Evolutionary conservation across 129 eudicot species (phyloP).

Genomic region (Deinandra increscens): DNA sequence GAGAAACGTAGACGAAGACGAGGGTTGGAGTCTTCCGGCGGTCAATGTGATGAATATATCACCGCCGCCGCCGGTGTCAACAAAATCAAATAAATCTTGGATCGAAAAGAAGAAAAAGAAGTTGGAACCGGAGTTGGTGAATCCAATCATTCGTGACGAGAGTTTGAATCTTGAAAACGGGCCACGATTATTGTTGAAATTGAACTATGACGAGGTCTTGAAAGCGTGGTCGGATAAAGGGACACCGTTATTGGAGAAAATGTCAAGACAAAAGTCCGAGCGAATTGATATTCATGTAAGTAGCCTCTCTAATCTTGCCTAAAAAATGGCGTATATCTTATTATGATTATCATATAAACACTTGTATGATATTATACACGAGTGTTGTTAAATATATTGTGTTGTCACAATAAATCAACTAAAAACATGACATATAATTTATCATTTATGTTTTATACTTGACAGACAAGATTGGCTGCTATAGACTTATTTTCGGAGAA

Average conservation of each 20-base stretch:
- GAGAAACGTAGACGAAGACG: slow-evolving; percentile 56
- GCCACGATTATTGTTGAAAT: slow-evolving; percentile 48
- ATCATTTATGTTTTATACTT: neutral
- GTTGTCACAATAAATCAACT: neutral
- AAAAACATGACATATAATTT: neutral
- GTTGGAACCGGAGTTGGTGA: slow-evolving; percentile 23
- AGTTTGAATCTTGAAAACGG: slow-evolving; percentile 31
- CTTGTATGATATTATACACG: neutral
- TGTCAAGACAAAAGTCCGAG: slow-evolving; percentile 51
- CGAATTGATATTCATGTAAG: slow-evolving; percentile 66
- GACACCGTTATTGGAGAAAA: slow-evolving; percentile 70
- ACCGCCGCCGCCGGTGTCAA: slow-evolving; percentile 51
- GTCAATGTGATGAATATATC: slow-evolving; percentile 55
- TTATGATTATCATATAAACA: neutral
- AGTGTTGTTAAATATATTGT: neutral
- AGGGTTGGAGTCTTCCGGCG: slow-evolving; percentile 59
- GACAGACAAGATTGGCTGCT: slow-evolving; percentile 64
- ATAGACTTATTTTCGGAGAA: slow-evolving; percentile 73
- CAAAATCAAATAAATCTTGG: slow-evolving; percentile 27
- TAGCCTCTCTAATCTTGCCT: neutral
- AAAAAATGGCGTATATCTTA: too few species aligned
- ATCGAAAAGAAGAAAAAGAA: slow-evolving; percentile 62
- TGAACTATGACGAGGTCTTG: slow-evolving; percentile 68
- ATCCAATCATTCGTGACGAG: slow-evolving; percentile 15
- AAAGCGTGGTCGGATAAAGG: slow-evolving; percentile 78